Base-by-base conservation (phyloP, 2,329 filamentous ascomycete genomes). In the Tolypocladium amazonense region DNA sequence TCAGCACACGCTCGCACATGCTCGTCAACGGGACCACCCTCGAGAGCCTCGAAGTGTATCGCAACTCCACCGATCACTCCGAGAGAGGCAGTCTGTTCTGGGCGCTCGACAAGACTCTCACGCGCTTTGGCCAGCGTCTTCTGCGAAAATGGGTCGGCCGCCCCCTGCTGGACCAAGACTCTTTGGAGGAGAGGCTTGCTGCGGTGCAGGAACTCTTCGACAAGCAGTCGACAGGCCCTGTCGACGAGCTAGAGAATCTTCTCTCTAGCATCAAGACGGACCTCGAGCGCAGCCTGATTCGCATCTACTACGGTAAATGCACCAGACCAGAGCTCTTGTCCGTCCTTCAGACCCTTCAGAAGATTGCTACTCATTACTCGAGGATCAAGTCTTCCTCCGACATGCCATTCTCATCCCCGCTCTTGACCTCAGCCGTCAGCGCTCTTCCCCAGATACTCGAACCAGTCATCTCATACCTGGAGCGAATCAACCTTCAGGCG, bases 241-340 rank as follows among this genome's bases (percentile, higher is more conserved):
- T 92, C 4, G 90, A 95, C 66, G 88, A 88, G 63, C 74, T 97
- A 2, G 88, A 86, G 63, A 81, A 78, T 25, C 76, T 97, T 12
- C 80, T 99, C 1, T 78, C 80, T 33, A 88, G 81, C 61, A 87
- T 88, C 62, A 90, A 82, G 69, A 86, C 83, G 7, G 94, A 99
- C 69, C 83, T 99, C 7, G 94, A 99, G 74, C 92, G 94, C 66
- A 94, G 90, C 62, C 79, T 99, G 54, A 92, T 97, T 68, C 85
- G 94, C 53, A 96, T 99, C 61, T 99, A 97, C 77, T 99, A 99
- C 73, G 92, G 92, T 56, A 97, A 96, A 76, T 97, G 92, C 72
- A 89, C 90, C 0, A 86, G 94, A 0, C 88, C 92, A 0, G 94
- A 99, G 72, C 84, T 99, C 4, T 79, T 97, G 2, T 85, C 84